phyloP scores from a whole-genome alignment of 208 protist species.

The Acanthamoeba healyi region DNA sequence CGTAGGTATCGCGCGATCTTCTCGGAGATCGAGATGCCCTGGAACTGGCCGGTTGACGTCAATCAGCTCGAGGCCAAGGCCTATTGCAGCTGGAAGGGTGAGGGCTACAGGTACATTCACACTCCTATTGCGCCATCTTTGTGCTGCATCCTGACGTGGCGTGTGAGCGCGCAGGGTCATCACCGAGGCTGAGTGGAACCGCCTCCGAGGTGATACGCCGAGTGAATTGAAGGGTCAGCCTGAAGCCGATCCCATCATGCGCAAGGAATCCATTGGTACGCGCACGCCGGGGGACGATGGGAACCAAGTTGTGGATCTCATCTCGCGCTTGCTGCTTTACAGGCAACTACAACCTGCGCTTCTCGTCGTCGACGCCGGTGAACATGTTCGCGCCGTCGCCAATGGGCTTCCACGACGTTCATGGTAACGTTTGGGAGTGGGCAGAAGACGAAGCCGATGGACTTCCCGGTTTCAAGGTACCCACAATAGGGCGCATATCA shows the following conservation, averaged over 20 bases:
- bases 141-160: background rate
- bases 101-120: background rate
- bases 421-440: slow-evolving; percentile 97
- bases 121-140: background rate
- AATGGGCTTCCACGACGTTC: slow-evolving; percentile 92
- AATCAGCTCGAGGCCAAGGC: slow-evolving; percentile 97
- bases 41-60: slow-evolving; percentile 96
- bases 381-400: slow-evolving; percentile 39
- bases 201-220: slow-evolving; percentile 92
- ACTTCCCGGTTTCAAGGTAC: slow-evolving; percentile 92
- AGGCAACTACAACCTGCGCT: slow-evolving; percentile 25
- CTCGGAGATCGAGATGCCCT: slow-evolving; percentile 91
- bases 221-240: slow-evolving; percentile 93
- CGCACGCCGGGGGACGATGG: too few species aligned
- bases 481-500: too few species aligned
- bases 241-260: slow-evolving; percentile 89
- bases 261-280: slow-evolving; percentile 12
- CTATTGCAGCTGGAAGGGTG: slow-evolving; percentile 93
- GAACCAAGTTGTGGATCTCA: background rate
- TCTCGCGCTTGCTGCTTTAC: too few species aligned
- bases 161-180: background rate
- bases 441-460: slow-evolving; percentile 94
- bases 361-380: background rate
- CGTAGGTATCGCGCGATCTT: slow-evolving; percentile 1
- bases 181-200: slow-evolving; percentile 49